Percentiles rank a stretch among this genome's conserved stretches.
These are phyloP conservation scores for Calonectria multiphialidica DNA, from an alignment of 2,329 filamentous ascomycete genomes.

Conservation along the genomic window DNA sequence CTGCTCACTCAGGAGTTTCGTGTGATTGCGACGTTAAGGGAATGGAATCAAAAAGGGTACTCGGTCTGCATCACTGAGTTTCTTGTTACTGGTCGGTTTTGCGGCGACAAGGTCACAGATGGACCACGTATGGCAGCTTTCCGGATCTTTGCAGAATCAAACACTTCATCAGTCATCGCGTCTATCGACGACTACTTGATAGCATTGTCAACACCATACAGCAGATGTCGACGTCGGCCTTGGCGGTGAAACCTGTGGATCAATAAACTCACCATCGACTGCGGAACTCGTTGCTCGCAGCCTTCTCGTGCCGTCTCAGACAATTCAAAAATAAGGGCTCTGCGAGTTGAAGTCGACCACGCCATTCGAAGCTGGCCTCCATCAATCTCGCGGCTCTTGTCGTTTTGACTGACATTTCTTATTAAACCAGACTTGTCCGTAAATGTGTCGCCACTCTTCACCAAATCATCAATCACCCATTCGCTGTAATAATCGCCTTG, in stretches of 20 bases:
- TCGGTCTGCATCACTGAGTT: slow-evolving; percentile 50
- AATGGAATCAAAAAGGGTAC: slow-evolving; percentile 50
- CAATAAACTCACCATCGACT: slow-evolving; percentile 49
- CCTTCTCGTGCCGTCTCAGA: slow-evolving; percentile 46
- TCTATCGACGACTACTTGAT: slow-evolving; percentile 53
- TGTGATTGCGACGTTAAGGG: slow-evolving; percentile 53
- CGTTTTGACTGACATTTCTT: slow-evolving; percentile 44
- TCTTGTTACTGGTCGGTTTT: slow-evolving; percentile 53
- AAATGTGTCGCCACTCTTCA: slow-evolving; percentile 46
- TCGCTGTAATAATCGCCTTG: slow-evolving; percentile 47
- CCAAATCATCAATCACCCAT: slow-evolving; percentile 39
- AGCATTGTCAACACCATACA: slow-evolving; percentile 51
- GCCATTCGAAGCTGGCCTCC: slow-evolving; percentile 38
- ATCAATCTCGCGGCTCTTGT: slow-evolving; percentile 30
- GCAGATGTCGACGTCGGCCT: slow-evolving; percentile 49
- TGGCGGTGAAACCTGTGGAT: slow-evolving; percentile 49
- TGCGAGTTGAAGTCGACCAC: slow-evolving; percentile 43
- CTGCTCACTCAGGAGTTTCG: slow-evolving; percentile 52
- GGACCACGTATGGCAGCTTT: slow-evolving; percentile 54
- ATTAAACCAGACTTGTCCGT: slow-evolving; percentile 47
- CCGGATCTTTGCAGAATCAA: slow-evolving; percentile 55
- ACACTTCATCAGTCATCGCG: slow-evolving; percentile 53
- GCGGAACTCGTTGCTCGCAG: slow-evolving; percentile 46
- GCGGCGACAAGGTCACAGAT: slow-evolving; percentile 52
- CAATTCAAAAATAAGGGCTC: slow-evolving; percentile 40